A percentile compares a stretch with the other conserved stretches of the same genome.
These are phyloP conservation scores for Chaetomiaceae sp. DNA, from an alignment of 2,329 filamentous ascomycete genomes.

Conservation along the genomic window DNA sequence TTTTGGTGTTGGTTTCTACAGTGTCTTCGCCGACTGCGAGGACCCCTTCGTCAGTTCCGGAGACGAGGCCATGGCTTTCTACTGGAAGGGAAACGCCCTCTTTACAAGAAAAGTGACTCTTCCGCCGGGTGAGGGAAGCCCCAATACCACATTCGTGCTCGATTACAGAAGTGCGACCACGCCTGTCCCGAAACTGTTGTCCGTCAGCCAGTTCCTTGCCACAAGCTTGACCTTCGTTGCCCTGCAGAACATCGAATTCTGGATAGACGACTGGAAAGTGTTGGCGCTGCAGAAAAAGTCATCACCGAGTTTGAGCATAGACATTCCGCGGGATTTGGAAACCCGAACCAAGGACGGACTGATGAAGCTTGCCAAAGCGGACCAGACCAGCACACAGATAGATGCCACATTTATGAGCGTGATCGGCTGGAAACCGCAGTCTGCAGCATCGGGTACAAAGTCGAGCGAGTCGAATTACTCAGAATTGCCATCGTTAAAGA, in stretches of 20 bases:
- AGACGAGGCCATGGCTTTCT: slow-evolving; percentile 92
- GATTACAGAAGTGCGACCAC: slow-evolving; percentile 89
- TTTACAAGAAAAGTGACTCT: slow-evolving; percentile 84
- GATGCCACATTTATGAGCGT: slow-evolving; percentile 86
- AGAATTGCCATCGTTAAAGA: slow-evolving; percentile 62
- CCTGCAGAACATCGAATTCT: slow-evolving; percentile 80
- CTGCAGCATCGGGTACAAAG: slow-evolving; percentile 38
- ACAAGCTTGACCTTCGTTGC: slow-evolving; percentile 96
- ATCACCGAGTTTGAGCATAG: slow-evolving; percentile 68
- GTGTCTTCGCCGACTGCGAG: slow-evolving; percentile 96
- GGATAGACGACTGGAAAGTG: slow-evolving; percentile 82
- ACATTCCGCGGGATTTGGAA: slow-evolving; percentile 73
- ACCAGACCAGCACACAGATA: slow-evolving; percentile 84
- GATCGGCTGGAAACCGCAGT: slow-evolving; percentile 72
- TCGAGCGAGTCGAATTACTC: slow-evolving; percentile 39
- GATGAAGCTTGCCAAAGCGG: slow-evolving; percentile 80
- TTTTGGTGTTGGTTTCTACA: slow-evolving; percentile 98
- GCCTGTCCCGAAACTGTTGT: slow-evolving; percentile 78
- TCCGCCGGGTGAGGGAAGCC: slow-evolving; percentile 59
- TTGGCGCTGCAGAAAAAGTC: slow-evolving; percentile 78
- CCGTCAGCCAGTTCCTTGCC: slow-evolving; percentile 84
- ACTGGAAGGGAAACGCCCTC: slow-evolving; percentile 97
- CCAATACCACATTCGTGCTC: slow-evolving; percentile 85
- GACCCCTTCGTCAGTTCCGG: slow-evolving; percentile 96
- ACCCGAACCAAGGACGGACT: slow-evolving; percentile 79